phyloP scores from a whole-genome alignment of 176 grass and related monocot genomes.

The Rhynchospora pubera region DNA sequence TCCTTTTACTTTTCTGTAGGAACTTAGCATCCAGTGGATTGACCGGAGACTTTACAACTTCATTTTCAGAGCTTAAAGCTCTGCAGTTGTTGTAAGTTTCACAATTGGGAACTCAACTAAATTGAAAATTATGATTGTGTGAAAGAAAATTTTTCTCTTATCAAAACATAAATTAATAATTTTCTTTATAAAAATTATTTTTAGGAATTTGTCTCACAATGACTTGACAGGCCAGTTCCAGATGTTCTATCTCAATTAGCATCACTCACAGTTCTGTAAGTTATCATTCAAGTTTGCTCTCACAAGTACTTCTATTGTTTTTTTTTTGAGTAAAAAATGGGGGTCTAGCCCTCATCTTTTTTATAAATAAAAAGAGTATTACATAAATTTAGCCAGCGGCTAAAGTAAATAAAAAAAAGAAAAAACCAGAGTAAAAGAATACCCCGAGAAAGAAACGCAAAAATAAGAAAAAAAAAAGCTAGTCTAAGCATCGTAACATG shows the following conservation, averaged over 20 bases:
- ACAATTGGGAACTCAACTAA: background rate
- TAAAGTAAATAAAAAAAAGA: too few relatives aligned
- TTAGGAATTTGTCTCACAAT: constrained; percentile 65
- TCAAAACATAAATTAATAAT: background rate
- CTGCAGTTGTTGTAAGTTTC: constrained; percentile 40
- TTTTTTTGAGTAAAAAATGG: too few relatives aligned
- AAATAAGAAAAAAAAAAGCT: too few relatives aligned
- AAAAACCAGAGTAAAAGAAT: too few relatives aligned
- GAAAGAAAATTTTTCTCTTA: background rate
- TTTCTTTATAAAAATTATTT: background rate
- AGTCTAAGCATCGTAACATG: too few relatives aligned
- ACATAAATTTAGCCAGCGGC: too few relatives aligned
- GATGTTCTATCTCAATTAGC: constrained; percentile 43
- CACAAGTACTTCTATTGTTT: too few relatives aligned
- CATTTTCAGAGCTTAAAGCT: constrained; percentile 37
- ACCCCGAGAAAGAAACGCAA: too few relatives aligned
- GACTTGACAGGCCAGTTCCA: constrained; percentile 51
- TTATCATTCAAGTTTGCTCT: background rate
- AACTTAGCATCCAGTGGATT: constrained; percentile 38
- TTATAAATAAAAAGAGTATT: too few relatives aligned
- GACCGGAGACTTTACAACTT: constrained; percentile 22
- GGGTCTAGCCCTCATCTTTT: too few relatives aligned
- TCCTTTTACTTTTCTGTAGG: constrained; percentile 19
- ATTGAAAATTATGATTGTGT: background rate
- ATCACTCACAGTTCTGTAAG: constrained; percentile 53